These are phyloP conservation scores for Acer yangbiense DNA, from an alignment of 345 rosid genomes.

Conservation along the genomic window DNA sequence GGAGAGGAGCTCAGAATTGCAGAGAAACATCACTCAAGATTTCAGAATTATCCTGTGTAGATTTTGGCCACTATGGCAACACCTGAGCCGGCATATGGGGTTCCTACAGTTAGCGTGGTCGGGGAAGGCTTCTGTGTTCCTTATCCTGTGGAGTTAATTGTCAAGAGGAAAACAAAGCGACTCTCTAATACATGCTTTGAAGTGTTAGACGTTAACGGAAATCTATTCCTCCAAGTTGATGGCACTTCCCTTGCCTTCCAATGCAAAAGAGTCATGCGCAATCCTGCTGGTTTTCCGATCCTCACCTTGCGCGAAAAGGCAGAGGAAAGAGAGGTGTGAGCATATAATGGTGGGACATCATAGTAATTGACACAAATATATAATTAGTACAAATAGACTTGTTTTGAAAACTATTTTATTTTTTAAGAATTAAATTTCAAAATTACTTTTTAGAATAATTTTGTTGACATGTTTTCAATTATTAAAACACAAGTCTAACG, in stretches of 20 bases:
- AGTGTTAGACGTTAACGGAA: background rate
- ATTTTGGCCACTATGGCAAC: background rate
- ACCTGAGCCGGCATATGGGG: background rate
- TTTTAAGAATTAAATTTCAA: no score
- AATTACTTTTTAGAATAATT: no score
- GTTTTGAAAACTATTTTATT: no score
- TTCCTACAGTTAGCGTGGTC: background rate
- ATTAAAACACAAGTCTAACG: no score
- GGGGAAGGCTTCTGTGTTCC: constrained; percentile 10
- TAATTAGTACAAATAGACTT: no score
- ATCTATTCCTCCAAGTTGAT: constrained; percentile 9
- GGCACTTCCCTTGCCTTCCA: constrained; percentile 33
- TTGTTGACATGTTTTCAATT: no score
- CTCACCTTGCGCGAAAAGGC: constrained; percentile 57
- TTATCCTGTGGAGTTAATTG: constrained; percentile 1
- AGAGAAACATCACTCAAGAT: background rate
- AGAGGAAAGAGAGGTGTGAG: no score
- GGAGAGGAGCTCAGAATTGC: background rate
- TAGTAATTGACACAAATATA: no score
- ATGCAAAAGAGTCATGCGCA: constrained; percentile 46
- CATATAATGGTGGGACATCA: no score
- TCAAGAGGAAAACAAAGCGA: background rate
- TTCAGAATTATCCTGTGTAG: background rate
- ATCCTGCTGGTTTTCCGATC: constrained; percentile 51
- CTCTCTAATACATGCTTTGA: background rate